Evolutionary conservation across 2,329 filamentous ascomycete species (phyloP), one percentile per base, ranked within the genome.

Genomic region (Niveomyces coronatus): DNA sequence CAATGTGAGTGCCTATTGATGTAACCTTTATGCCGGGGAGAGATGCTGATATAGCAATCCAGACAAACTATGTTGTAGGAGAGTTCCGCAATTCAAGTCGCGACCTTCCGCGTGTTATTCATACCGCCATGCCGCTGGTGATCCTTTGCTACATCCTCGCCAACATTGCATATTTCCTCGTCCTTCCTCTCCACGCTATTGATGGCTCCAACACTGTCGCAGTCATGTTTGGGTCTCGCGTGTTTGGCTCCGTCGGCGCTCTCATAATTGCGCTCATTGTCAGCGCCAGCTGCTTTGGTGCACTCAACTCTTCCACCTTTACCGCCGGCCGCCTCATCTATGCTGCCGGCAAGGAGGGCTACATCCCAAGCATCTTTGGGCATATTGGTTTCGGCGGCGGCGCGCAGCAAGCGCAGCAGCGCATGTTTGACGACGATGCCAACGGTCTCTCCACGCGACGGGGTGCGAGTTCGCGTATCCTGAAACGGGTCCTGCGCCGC

Each of bases 61-160:
- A 91, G 85, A 94, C 89, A 45, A 98, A 95, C 62, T 98, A 95
- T 53, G 91, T 98, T 6, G 87, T 93, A 1, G 91, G 88, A 50
- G 91, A 98, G 61, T 96, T 98, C 65, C 83, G 87, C 52, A 88
- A 95, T 53, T 86, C 91, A 1, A 74, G 75, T 33, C 79, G 87
- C 45, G 91, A 98, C 57, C 77, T 98, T 9, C 91, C 91, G 1
- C 79, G 86, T 16, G 88, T 95, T 18, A 94, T 98, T 41, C 91
- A 98, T 62, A 94, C 89, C 1, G 88, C 89, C 11, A 91, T 98
- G 74, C 88, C 91, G 2, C 67, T 95, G 31, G 89, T 98, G 41
- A 96, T 98, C 45, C 56, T 87, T 19, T 84, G 76, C 50, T 98
- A 96, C 60, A 68, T 96, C 22, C 70, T 96, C 35, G 89, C 89